Conservation (phyloP, 768 basidiomycete genomes). For the Lactifluus piperatus region DNA sequence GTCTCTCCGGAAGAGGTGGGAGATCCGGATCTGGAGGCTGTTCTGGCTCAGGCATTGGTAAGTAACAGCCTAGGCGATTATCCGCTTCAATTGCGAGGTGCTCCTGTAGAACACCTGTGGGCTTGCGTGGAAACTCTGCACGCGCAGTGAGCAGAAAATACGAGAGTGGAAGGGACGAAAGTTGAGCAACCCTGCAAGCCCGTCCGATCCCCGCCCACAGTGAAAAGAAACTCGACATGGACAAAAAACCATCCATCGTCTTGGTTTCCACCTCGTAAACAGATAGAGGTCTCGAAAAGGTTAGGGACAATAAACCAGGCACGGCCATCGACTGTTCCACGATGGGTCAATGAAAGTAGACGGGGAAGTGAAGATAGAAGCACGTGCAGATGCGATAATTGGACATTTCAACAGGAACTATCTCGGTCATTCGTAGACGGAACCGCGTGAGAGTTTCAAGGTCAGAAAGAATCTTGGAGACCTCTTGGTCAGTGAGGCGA, state of each 20-base stretch:
- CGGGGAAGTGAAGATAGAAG: constrained; percentile 19
- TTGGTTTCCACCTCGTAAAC: constrained; percentile 57
- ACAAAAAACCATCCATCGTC: constrained; percentile 85
- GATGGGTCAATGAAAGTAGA: constrained; percentile 11
- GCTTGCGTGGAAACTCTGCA: constrained; percentile 66
- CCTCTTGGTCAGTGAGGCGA: constrained; percentile 57
- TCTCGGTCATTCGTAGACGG: constrained; percentile 69
- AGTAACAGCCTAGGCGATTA: constrained; percentile 54
- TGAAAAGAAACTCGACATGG: constrained; percentile 64
- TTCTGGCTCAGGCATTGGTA: constrained; percentile 32
- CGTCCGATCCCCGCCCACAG: constrained; percentile 63
- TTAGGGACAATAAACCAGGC: constrained; percentile 66
- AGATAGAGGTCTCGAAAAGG: constrained; percentile 67
- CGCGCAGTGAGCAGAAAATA: not conserved
- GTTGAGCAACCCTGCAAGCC: constrained; percentile 54
- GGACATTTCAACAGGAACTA: constrained; percentile 77
- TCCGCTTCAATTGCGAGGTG: constrained; percentile 71
- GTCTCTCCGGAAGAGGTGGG: constrained; percentile 31
- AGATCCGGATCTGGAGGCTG: constrained; percentile 30
- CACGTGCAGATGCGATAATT: constrained; percentile 53
- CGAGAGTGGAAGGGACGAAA: not conserved
- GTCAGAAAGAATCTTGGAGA: constrained; percentile 54
- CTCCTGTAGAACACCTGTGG: constrained; percentile 51
- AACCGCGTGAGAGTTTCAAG: constrained; percentile 75
- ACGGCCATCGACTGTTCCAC: constrained; percentile 56